A percentile compares a stretch with the other conserved stretches of the same genome.
Conservation (phyloP, 495 filamentous ascomycete genomes). For the Clohesyomyces aquaticus region DNA sequence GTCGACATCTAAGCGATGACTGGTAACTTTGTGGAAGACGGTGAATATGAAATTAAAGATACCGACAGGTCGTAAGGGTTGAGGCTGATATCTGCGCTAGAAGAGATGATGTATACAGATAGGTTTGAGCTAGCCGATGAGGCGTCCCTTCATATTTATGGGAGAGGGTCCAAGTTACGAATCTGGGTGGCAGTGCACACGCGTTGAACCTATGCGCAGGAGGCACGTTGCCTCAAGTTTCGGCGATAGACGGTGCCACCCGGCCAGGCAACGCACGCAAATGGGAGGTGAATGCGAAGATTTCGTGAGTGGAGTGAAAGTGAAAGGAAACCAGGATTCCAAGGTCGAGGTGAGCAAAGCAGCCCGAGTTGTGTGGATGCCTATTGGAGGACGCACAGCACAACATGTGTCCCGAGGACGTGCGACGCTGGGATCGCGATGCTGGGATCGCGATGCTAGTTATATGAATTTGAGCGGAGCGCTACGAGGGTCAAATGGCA, state of each 20-base stretch:
- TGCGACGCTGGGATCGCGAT: too few relatives aligned
- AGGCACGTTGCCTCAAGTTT: background rate
- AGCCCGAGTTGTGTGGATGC: background rate
- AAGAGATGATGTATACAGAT: background rate
- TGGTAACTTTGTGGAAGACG: background rate
- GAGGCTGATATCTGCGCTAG: background rate
- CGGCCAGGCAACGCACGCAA: background rate
- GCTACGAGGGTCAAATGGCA: too few relatives aligned
- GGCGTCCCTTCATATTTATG: background rate
- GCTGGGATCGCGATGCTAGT: too few relatives aligned
- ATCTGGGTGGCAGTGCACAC: conserved; percentile 13
- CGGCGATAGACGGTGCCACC: background rate
- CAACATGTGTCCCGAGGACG: too few relatives aligned
- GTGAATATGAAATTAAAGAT: conserved; percentile 2
- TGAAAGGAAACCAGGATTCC: background rate
- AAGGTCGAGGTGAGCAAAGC: background rate
- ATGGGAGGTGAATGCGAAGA: background rate
- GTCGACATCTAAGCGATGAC: conserved; percentile 24
- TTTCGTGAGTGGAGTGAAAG: background rate
- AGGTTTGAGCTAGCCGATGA: background rate
- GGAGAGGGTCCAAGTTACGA: background rate
- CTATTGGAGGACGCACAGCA: background rate
- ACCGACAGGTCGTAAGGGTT: background rate
- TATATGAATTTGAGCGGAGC: too few relatives aligned
- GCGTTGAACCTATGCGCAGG: background rate